Evolutionary conservation across 805 yeast genomes (phyloP), one percentile per base, ranked within the genome.

Genomic region (Wickerhamomyces alni): DNA sequence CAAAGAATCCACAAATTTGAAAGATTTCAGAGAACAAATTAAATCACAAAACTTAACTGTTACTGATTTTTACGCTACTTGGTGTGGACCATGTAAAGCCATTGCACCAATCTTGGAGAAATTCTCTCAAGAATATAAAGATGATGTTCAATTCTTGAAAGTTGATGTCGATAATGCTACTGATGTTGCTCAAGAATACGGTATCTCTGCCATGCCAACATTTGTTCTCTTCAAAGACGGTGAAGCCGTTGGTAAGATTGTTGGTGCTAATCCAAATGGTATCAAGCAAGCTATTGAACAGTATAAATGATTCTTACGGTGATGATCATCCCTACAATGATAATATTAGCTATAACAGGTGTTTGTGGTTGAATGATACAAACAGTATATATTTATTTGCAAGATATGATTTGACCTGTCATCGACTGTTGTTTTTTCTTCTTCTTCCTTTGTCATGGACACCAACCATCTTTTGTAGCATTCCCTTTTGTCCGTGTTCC

Each of bases 11-110:
- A 42, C 51, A 2, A 42, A 55, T 2, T 39, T 67, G 17, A 37
- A 52, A 8, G 67, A 66, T 22, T 72, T 71, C 53, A 59, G 63
- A 33, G 43, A 50, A 5, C 49, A 59, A 3, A 62, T 65, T 33
- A 46, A 57, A 25, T 44, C 56, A 11, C 58, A 64, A 27, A 67
- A 72, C 41, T 57, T 75, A 28, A 65, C 80, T 2, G 63, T 80
- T 2, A 72, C 80, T 36, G 87, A 81, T 55, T 81, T 80, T 57
- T 77, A 70, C 58, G 87, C 87, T 25, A 72, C 77, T 10, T 81
- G 87, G 87, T 81, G 87, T 59, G 86, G 82, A 8, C 87, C 87
- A n/a, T 81, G 87, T 52, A 78, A 75, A 50, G 82, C 82, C n/a
- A 71, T 81, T 51, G 69, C 81, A 3, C 87, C 87, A 13, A 57